Base-by-base conservation (phyloP, 2,329 filamentous ascomycete species). In the Ophiognomonia clavigignenti-juglandacearum region DNA sequence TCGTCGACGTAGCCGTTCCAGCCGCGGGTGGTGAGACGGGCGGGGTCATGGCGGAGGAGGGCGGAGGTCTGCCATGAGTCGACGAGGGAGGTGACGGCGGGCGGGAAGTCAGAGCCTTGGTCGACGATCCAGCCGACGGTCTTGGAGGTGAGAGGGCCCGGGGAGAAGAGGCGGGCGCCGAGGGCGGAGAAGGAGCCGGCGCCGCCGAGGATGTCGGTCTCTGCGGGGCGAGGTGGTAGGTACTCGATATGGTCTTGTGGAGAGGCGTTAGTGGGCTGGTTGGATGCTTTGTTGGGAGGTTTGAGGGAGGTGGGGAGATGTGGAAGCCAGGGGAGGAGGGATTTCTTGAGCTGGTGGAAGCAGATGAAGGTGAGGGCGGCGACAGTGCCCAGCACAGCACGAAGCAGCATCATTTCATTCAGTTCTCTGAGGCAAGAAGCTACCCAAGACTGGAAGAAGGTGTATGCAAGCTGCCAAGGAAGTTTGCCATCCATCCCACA, bases 81-180 rank as follows among this genome's bases (percentile, higher is more conserved):
- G 55, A 98, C 82, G 36, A 78, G 72, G 2, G 73, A 61, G 39
- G 77, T 75, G 43, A 95, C 72, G 11, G 77, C 68, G 0, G 70
- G 54, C 0, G 92, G 91, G 56, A 97, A 97, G 66, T 97, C 93
- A 14, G 80, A 85, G 24, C 93, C 93, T 58, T 83, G 80, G 65
- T 98, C 92, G 36, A 97, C 81, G 53, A 97, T 84, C 91, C 91
- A 97, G 53, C 88, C 89, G 6, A 97, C 81, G 3, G 78, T 75
- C 31, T 71, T 73, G 19, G 88, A 86, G 38, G 73, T 57, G 7
- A 65, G 60, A 3, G 82, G 75, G 26, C 74, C 69, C 3, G 88
- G 87, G 4, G 89, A 92, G 63, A 96, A 86, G 40, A 98, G 74
- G 26, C 93, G 86, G 16, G 93, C 93, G 18, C 93, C 93, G 6